These are phyloP conservation scores for Thelonectria rubi DNA, from an alignment of 2,329 filamentous ascomycete genomes.

Conservation along the genomic window DNA sequence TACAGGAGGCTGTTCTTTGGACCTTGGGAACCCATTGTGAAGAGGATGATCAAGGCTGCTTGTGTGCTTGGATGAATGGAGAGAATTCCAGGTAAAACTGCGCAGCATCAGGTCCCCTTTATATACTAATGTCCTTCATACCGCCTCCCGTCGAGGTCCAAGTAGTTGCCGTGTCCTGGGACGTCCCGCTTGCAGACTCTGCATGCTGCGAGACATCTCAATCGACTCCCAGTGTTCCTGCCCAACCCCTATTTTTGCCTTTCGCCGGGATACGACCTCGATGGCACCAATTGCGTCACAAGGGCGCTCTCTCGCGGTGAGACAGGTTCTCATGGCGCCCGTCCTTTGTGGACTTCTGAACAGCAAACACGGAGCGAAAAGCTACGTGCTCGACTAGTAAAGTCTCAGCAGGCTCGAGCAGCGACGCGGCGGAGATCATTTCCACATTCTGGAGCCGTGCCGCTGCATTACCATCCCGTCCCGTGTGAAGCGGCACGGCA, in stretches of 20 bases:
- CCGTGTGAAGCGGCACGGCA: background rate
- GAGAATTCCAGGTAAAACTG: background rate
- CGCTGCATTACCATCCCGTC: background rate
- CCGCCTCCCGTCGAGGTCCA: background rate
- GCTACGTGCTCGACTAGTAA: background rate
- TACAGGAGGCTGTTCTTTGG: constrained; percentile 37
- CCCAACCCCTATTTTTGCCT: background rate
- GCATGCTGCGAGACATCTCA: background rate
- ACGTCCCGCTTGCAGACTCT: background rate
- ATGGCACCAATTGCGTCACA: background rate
- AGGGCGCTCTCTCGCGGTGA: background rate
- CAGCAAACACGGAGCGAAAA: background rate
- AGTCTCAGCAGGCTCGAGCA: background rate
- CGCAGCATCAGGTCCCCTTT: background rate
- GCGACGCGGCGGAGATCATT: background rate
- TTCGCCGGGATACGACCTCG: background rate
- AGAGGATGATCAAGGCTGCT: background rate
- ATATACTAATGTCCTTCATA: background rate
- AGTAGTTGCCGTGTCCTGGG: background rate
- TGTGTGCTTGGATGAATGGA: background rate
- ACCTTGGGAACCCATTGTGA: constrained; percentile 28
- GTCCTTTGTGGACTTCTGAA: background rate
- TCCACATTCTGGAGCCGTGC: background rate
- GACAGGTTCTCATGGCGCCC: background rate
- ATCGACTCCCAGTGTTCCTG: background rate